Conservation (phyloP, 1,284 basidiomycete species). For the Moesziomyces antarcticus region DNA sequence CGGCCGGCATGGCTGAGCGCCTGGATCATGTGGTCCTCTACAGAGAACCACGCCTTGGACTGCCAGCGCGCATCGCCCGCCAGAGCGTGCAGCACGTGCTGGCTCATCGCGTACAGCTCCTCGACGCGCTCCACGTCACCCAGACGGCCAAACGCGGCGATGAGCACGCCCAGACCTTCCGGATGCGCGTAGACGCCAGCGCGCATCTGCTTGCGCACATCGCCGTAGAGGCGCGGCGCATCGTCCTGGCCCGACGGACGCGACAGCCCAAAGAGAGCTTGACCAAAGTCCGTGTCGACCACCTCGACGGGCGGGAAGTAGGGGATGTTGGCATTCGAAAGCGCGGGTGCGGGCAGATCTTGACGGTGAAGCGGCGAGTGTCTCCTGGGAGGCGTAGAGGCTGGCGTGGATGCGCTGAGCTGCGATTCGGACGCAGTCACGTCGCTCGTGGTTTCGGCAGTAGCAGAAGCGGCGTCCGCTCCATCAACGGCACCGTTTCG, state of each 20-base stretch:
- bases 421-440: constrained; percentile 13
- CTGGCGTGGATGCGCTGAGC: constrained; percentile 18
- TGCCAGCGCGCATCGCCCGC: constrained; percentile 64
- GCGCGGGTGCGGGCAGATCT: constrained; percentile 22
- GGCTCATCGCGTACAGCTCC: constrained; percentile 72
- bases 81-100: constrained; percentile 49
- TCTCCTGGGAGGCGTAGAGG: constrained; percentile 26
- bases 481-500: not conserved
- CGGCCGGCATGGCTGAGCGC: constrained; percentile 63
- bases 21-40: constrained; percentile 63
- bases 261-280: constrained; percentile 13
- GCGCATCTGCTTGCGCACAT: constrained; percentile 33
- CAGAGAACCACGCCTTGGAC: constrained; percentile 67
- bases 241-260: constrained; percentile 20
- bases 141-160: constrained; percentile 68
- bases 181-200: constrained; percentile 54
- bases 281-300: constrained; percentile 56
- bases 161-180: constrained; percentile 50
- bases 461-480: not conserved
- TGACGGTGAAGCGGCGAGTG: constrained; percentile 43
- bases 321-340: constrained; percentile 11
- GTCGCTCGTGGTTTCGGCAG: constrained; percentile 17
- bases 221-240: constrained; percentile 31
- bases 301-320: constrained; percentile 50
- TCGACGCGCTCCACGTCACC: constrained; percentile 71